Evolutionary conservation across 225 moss, liverwort and hornwort species (phyloP), one percentile per base, ranked within the genome.

Genomic region (Physcomitrellopsis africana): DNA sequence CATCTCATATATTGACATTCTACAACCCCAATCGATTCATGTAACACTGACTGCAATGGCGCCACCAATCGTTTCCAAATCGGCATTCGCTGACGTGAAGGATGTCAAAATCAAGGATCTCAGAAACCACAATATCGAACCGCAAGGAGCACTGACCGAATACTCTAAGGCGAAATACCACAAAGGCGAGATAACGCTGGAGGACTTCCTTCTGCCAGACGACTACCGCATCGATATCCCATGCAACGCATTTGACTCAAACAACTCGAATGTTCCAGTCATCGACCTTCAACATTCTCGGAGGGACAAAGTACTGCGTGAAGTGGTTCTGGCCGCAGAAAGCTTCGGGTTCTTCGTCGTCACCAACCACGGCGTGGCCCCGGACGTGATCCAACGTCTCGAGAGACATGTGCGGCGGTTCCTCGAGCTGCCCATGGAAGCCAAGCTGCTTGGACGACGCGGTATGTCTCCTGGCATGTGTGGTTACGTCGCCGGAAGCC

Each of bases 361-460:
- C 20, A 63, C 43, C 44, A 70, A 77, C 63, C 69, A 70, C 53
- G 70, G 45, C 7, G 45, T 77, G n/a, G 41, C 70, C 23, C 12
- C 49, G 53, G 77, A 70, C 13, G 41, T 46, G 61, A 52, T 70
- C 51, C 43, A 70, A 43, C 61, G 63, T 14, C 62, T 77, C 10
- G 70, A 77, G 63, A 44, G 5, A 11, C 69, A 69, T 44, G 41
- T 55, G 17, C 42, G 63, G 41, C 68, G 69, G 8, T 63, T 77
- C 62, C 60, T 69, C 51, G 77, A 77, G 69, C 62, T 69, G 6
- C 77, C 69, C 52, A 77, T 69, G 53, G 77, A 69, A 3, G 22
- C 53, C 68, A 77, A 69, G 69, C 51, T 77, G 51, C 41, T 42
- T 11, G 69, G 15, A 16, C 52, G 43, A 51, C 54, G 62, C 23